phyloP scores from a whole-genome alignment of 768 basidiomycete genomes.

The Lactarius pseudohatsudake region DNA sequence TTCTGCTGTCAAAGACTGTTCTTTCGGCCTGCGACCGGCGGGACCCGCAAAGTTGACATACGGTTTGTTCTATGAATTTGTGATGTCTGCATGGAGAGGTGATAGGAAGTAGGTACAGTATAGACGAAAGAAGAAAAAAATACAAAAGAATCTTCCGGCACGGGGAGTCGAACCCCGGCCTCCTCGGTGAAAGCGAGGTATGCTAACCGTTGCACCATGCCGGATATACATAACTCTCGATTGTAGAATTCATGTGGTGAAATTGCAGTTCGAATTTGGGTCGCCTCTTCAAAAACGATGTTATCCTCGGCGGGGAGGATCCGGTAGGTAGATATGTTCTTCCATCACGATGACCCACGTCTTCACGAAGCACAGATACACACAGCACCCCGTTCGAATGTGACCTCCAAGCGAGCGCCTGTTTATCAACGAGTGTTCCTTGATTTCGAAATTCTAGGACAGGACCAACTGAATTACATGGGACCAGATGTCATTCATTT shows the following conservation, averaged over 20 bases:
- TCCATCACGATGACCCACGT: not conserved
- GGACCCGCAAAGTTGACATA: too few relatives aligned
- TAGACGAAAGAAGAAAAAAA: too few relatives aligned
- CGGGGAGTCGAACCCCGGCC: constrained; percentile 28
- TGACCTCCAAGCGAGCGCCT: not conserved
- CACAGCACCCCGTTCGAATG: not conserved
- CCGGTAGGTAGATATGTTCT: too few relatives aligned
- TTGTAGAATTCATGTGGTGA: not conserved
- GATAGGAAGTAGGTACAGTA: not conserved
- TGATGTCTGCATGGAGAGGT: not conserved
- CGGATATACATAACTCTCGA: not conserved
- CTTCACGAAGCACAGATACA: not conserved
- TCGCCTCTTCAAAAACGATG: not conserved
- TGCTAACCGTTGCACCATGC: constrained; percentile 28
- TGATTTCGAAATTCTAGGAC: not conserved
- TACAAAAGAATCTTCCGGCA: constrained; percentile 18
- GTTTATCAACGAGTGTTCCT: not conserved
- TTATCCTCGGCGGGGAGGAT: too few relatives aligned
- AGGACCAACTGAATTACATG: not conserved
- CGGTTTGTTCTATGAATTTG: too few relatives aligned
- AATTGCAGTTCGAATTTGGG: not conserved
- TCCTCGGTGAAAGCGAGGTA: constrained; percentile 30
- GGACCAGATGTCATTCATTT: not conserved
- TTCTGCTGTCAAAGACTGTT: not conserved
- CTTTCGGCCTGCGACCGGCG: not conserved